Base-by-base conservation (phyloP, 805 yeast species). In the Candida lessepsii region DNA sequence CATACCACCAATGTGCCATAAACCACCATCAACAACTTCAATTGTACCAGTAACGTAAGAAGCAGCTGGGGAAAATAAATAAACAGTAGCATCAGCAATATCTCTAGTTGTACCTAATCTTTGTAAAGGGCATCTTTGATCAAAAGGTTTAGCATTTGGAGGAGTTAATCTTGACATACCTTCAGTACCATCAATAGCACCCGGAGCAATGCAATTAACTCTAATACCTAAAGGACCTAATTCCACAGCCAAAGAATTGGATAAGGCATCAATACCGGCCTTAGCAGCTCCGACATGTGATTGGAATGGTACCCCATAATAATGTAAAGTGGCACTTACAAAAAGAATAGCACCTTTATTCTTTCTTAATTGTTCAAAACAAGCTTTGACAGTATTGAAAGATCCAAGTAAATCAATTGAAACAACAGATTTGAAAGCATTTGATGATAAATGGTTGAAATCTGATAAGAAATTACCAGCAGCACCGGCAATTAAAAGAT, bases 231-330 rank as follows among this genome's bases (percentile, higher is more conserved):
- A 58, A 2, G 96, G 96, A 1, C 97, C 97, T 40, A 87, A 70
- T 63, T 90, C 98, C 5, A 89, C 93, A 2, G 96, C 95, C 44
- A 90, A 63, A 2, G 89, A 83, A 48, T 83, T 81, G 19, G 87
- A 79, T 26, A 90, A 68, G 3, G 96, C 95, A 59, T 91, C 98
- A 29, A 91, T 75, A 18, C 96, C 98, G 1, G 97, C 96, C 63
- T 91, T 91, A 2, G 97, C 97, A 0, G 97, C 96, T 5, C 90
- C 83, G 3, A 89, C 96, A 54, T 91, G 97, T 5, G 80, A 54
- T 63, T 91, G 97, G 67, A 84, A 80, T 10, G 96, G 96, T 20
- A 85, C 79, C 9, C 97, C 97, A 52, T 80, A 76, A 61, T 86
- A 86, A 63, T 91, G 97, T 45, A 91, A 73, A 2, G 97, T 90